Evolutionary conservation across 306 rosid species (phyloP).

Genomic region (Cucurbita pepo): DNA sequence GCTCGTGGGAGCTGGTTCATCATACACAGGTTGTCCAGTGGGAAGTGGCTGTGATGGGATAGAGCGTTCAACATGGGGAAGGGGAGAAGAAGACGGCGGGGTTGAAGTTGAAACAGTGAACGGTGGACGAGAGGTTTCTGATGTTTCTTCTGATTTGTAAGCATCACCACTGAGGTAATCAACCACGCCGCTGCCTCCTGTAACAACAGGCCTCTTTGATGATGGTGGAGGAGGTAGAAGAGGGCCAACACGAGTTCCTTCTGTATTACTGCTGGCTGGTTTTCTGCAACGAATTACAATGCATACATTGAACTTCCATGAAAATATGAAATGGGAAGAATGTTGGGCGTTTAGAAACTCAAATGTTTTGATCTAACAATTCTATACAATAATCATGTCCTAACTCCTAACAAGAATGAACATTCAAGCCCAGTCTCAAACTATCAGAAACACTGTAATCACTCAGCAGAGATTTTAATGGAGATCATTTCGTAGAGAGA

Average conservation of each 20-base stretch:
- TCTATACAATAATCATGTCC: neutral
- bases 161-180: constrained; percentile 89
- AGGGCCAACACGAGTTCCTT: constrained; percentile 27
- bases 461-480: neutral
- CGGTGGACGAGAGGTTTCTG: constrained; percentile 26
- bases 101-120: constrained; percentile 19
- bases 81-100: constrained; percentile 29
- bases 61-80: constrained; percentile 19
- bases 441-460: neutral
- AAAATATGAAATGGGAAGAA: neutral
- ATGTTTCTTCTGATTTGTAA: constrained; percentile 44
- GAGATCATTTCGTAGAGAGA: neutral
- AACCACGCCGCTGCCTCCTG: constrained; percentile 28
- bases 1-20: constrained; percentile 40
- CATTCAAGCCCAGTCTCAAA: constrained; percentile 4
- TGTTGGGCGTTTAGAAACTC: neutral
- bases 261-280: constrained; percentile 33
- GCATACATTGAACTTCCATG: neutral
- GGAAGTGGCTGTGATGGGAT: constrained; percentile 28
- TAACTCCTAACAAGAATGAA: neutral
- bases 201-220: constrained; percentile 40
- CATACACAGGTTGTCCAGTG: constrained; percentile 34
- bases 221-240: constrained; percentile 57
- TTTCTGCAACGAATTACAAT: constrained; percentile 34
- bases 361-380: neutral